phyloP scores from a whole-genome alignment of 2,329 filamentous ascomycete genomes.

The Hypocrella siamensis region DNA sequence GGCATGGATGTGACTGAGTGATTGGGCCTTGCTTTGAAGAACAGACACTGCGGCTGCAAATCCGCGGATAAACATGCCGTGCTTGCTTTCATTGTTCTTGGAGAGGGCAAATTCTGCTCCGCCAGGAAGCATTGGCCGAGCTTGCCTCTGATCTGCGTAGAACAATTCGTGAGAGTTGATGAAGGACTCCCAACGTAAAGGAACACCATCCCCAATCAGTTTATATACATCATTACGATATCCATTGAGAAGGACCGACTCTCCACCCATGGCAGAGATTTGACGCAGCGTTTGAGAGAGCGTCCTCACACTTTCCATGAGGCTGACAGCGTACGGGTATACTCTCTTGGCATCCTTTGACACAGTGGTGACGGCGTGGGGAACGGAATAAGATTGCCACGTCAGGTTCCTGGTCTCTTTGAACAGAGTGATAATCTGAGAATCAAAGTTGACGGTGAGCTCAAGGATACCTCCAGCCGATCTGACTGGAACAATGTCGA shows the following conservation, averaged over 20 bases:
- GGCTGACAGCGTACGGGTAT: slow-evolving; percentile 90
- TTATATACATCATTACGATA: slow-evolving; percentile 83
- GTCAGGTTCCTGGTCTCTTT: slow-evolving; percentile 94
- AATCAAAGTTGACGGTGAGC: slow-evolving; percentile 88
- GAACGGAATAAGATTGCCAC: slow-evolving; percentile 89
- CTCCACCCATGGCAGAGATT: slow-evolving; percentile 73
- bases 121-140: slow-evolving; percentile 24
- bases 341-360: slow-evolving; percentile 98
- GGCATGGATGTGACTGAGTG: slow-evolving; percentile 64
- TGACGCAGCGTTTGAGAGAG: slow-evolving; percentile 76
- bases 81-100: slow-evolving; percentile 66
- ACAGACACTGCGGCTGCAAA: slow-evolving; percentile 78
- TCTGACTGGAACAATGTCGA: slow-evolving; percentile 75
- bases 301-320: slow-evolving; percentile 97
- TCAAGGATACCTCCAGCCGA: slow-evolving; percentile 83
- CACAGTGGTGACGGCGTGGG: slow-evolving; percentile 85
- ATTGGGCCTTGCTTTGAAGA: slow-evolving; percentile 74
- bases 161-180: slow-evolving; percentile 88
- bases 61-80: slow-evolving; percentile 91
- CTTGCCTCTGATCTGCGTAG: slow-evolving; percentile 35
- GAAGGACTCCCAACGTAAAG: slow-evolving; percentile 92
- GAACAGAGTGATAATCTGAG: slow-evolving; percentile 92
- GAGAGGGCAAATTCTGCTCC: slow-evolving; percentile 25
- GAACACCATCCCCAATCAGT: slow-evolving; percentile 73
- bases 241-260: slow-evolving; percentile 74